A percentile compares a stretch with the other conserved stretches of the same genome.
phyloP scores from a whole-genome alignment of 768 basidiomycete species.

The Auriscalpium vulgare region DNA sequence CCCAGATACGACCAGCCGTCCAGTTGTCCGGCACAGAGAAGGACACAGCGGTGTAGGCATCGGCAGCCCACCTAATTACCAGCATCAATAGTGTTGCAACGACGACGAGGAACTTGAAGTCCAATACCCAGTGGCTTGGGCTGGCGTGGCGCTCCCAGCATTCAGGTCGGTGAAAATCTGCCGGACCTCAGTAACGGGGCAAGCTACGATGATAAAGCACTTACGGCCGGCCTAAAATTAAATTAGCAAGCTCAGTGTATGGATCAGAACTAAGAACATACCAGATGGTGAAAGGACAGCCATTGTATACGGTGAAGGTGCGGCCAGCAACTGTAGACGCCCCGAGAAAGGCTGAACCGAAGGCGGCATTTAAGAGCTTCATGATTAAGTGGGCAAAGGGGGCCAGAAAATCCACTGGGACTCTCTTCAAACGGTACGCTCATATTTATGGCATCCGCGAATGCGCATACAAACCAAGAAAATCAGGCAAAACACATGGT shows the following conservation, averaged over 20 bases:
- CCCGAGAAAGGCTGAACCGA: not conserved
- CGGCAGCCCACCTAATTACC: conserved; percentile 27
- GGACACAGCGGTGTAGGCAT: conserved; percentile 29
- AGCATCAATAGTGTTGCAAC: not conserved
- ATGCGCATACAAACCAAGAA: too few relatives aligned
- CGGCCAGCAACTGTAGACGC: not conserved
- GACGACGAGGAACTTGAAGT: not conserved
- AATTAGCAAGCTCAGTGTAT: not conserved
- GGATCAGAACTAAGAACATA: not conserved
- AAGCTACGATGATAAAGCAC: not conserved
- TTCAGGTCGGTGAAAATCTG: conserved; percentile 56
- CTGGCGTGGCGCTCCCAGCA: conserved; percentile 39
- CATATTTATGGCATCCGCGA: too few relatives aligned
- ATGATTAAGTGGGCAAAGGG: not conserved
- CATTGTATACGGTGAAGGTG: not conserved
- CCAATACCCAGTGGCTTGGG: conserved; percentile 37
- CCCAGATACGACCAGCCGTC: conserved; percentile 63
- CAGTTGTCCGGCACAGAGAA: conserved; percentile 57
- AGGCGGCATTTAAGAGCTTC: conserved; percentile 1
- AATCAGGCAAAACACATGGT: too few relatives aligned
- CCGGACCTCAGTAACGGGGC: not conserved
- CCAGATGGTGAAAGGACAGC: not conserved
- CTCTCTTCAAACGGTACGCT: too few relatives aligned
- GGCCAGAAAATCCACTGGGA: too few relatives aligned
- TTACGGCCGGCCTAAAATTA: not conserved